Percentiles rank a stretch among this genome's conserved stretches.
phyloP scores from a whole-genome alignment of 2,329 filamentous ascomycete genomes.

The Neofusicoccum kwambonambiense region DNA sequence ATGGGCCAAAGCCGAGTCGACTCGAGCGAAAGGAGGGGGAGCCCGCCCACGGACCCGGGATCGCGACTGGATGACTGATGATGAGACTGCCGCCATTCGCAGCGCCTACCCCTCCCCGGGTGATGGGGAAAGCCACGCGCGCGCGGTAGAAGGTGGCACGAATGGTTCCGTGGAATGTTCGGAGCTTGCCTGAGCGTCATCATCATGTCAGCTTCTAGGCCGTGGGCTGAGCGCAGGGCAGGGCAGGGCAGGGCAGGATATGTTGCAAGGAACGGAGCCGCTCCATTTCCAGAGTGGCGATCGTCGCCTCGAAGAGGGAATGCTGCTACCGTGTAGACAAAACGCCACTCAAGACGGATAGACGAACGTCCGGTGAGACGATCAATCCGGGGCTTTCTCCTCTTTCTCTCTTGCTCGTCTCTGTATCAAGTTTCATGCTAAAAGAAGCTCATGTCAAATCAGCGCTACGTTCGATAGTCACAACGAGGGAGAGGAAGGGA shows the following conservation, averaged over 20 bases:
- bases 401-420: neutral
- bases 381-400: neutral
- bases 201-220: no score
- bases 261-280: no score
- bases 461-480: neutral
- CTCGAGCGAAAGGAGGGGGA: neutral
- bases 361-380: neutral
- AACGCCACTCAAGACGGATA: constrained; percentile 2
- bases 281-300: no score
- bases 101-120: no score
- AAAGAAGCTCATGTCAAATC: neutral
- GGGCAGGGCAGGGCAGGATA: no score
- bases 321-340: neutral
- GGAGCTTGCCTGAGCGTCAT: no score
- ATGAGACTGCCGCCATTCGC: neutral
- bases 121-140: no score
- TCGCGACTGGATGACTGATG: constrained; percentile 4
- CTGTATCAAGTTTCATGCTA: neutral
- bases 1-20: neutral
- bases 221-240: no score
- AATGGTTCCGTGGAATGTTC: no score
- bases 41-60: neutral
- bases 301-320: no score
- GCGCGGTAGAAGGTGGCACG: no score
- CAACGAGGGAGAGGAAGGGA: neutral